These are phyloP conservation scores for Spongospora subterranea DNA, from an alignment of 208 protist species.

Conservation along the genomic window DNA sequence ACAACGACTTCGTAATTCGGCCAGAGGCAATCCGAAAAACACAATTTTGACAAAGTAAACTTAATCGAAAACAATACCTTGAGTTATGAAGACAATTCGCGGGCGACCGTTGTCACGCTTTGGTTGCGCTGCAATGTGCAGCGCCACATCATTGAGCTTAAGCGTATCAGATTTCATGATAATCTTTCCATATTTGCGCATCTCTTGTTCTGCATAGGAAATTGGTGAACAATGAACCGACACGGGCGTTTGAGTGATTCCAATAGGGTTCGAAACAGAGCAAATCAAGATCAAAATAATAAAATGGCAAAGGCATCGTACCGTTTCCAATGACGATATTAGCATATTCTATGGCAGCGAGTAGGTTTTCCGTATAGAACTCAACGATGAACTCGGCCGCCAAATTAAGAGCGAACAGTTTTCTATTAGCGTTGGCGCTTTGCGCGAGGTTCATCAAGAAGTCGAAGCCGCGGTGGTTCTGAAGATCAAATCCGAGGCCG, in stretches of 20 bases:
- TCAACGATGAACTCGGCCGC: slow-evolving; percentile 10
- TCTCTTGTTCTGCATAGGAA: not conserved
- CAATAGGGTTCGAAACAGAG: too few relatives aligned
- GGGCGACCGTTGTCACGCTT: not conserved
- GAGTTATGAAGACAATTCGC: slow-evolving; percentile 40
- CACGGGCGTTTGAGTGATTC: too few relatives aligned
- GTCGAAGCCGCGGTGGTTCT: slow-evolving; percentile 57
- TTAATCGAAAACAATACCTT: not conserved
- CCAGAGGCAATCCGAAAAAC: too few relatives aligned
- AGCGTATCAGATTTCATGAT: not conserved
- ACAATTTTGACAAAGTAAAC: not conserved
- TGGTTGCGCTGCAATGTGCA: not conserved
- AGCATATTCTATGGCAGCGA: not conserved
- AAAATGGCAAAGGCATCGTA: too few relatives aligned
- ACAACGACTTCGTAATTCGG: too few relatives aligned
- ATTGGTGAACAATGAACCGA: not conserved
- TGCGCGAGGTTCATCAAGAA: slow-evolving; percentile 59
- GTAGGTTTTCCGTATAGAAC: not conserved
- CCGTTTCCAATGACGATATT: slow-evolving; percentile 50
- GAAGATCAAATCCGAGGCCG: slow-evolving; percentile 61
- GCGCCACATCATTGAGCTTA: not conserved
- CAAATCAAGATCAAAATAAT: too few relatives aligned
- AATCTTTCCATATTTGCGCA: not conserved
- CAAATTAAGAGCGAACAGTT: slow-evolving; percentile 55
- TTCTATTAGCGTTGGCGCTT: slow-evolving; percentile 39